Percentiles rank a stretch among this genome's conserved stretches.
phyloP scores from a whole-genome alignment of 768 basidiomycete species.

The Chiua virens region DNA sequence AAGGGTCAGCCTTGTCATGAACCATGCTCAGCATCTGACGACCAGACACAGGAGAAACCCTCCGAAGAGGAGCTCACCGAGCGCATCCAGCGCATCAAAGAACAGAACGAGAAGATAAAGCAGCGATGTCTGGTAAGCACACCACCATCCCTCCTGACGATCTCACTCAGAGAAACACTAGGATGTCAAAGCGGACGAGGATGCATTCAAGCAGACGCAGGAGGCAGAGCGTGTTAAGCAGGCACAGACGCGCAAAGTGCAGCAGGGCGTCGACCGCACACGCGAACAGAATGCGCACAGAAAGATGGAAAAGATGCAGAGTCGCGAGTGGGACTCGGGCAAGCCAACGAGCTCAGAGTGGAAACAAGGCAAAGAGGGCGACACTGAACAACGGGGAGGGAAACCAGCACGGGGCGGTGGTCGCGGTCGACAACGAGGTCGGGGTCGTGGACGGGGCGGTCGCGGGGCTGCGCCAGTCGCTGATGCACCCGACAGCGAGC shows the following conservation, averaged over 20 bases:
- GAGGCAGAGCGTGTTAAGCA: constrained; percentile 60
- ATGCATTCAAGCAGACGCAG: constrained; percentile 71
- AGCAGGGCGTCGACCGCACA: constrained; percentile 65
- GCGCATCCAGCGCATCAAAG: constrained; percentile 66
- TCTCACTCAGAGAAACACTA: constrained; percentile 26
- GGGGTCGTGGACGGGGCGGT: constrained; percentile 38
- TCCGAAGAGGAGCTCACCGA: constrained; percentile 66
- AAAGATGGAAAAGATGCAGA: constrained; percentile 79
- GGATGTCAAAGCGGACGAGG: constrained; percentile 83
- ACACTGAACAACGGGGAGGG: constrained; percentile 19
- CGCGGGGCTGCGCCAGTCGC: neutral
- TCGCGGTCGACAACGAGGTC: constrained; percentile 34
- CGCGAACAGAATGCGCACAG: constrained; percentile 78
- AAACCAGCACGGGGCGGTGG: constrained; percentile 31
- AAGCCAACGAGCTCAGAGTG: constrained; percentile 40
- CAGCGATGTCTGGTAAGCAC: constrained; percentile 58
- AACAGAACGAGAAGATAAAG: constrained; percentile 77
- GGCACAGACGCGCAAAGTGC: constrained; percentile 61
- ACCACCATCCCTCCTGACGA: neutral
- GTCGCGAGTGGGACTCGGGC: constrained; percentile 83
- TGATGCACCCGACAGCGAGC: neutral
- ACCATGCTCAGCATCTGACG: constrained; percentile 11
- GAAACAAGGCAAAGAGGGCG: constrained; percentile 6
- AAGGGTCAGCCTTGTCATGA: constrained; percentile 44
- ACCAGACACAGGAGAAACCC: constrained; percentile 57